A percentile compares a stretch with the other conserved stretches of the same genome.
Conservation (phyloP, 345 rosid species). For the Citrus mangshanensis region DNA sequence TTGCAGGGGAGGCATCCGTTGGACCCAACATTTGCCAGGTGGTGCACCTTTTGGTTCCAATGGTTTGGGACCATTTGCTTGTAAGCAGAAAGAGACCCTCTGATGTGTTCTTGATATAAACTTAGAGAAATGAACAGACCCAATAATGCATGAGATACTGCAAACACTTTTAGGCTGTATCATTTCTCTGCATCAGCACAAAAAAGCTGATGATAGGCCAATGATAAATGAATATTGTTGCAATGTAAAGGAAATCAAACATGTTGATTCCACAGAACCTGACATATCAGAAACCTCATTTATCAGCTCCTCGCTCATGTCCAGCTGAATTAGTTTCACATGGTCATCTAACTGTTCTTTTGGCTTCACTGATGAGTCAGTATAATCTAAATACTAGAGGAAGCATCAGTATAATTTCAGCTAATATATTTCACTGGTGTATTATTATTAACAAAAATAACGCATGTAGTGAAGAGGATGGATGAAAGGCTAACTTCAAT, state of each 20-base stretch:
- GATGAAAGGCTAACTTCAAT: no score
- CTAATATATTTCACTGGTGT: conserved; percentile 6
- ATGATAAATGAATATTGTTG: conserved; percentile 85
- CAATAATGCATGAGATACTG: conserved; percentile 80
- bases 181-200: conserved; percentile 68
- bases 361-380: conserved; percentile 69
- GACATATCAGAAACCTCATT: conserved; percentile 39
- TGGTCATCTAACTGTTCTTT: conserved; percentile 75
- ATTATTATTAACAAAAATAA: conserved; percentile 11
- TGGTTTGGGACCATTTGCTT: conserved; percentile 89
- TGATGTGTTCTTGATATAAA: conserved; percentile 69
- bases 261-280: conserved; percentile 40
- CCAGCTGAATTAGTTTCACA: conserved; percentile 50
- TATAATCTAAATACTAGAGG: conserved; percentile 15
- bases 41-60: conserved; percentile 78
- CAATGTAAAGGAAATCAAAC: conserved; percentile 86
- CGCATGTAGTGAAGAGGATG: not conserved
- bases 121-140: conserved; percentile 77
- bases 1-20: conserved; percentile 88
- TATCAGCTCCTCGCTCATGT: conserved; percentile 21
- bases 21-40: conserved; percentile 79
- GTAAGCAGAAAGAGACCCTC: conserved; percentile 56
- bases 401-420: not conserved
- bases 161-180: conserved; percentile 92
- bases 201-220: conserved; percentile 64